A percentile compares a stretch with the other conserved stretches of the same genome.
These are phyloP conservation scores for Zygotorulaspora chibaensis DNA, from an alignment of 805 yeast genomes.

Conservation along the genomic window DNA sequence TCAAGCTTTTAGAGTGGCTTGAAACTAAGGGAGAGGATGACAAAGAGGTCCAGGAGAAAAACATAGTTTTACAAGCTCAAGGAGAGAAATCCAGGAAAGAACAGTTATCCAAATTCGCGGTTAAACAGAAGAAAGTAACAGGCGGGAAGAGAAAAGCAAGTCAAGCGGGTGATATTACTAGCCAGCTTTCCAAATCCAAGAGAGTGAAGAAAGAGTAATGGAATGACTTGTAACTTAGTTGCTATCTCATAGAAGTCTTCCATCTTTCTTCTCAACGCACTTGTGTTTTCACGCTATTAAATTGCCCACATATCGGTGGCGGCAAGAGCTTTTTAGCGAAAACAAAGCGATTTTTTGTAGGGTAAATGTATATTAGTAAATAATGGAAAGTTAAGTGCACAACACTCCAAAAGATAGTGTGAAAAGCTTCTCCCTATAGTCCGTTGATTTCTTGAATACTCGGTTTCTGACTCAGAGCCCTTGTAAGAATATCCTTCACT, in stretches of 20 bases:
- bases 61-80: slow-evolving; percentile 44
- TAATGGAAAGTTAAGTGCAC: too few relatives aligned
- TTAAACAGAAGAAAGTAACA: slow-evolving; percentile 40
- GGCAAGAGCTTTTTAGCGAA: neutral
- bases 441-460: too few relatives aligned
- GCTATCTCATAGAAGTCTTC: too few relatives aligned
- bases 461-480: too few relatives aligned
- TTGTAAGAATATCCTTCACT: too few relatives aligned
- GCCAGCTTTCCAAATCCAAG: slow-evolving; percentile 19
- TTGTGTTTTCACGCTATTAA: neutral
- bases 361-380: too few relatives aligned
- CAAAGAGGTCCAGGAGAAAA: slow-evolving; percentile 48
- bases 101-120: slow-evolving; percentile 60
- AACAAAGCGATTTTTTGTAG: too few relatives aligned
- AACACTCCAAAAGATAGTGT: too few relatives aligned
- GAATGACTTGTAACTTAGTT: neutral
- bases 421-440: too few relatives aligned
- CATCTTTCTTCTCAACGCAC: neutral
- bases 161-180: slow-evolving; percentile 16
- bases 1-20: slow-evolving; percentile 78
- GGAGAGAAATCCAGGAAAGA: slow-evolving; percentile 73
- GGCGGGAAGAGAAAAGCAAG: slow-evolving; percentile 18
- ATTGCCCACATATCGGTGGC: too few relatives aligned
- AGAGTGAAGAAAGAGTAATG: slow-evolving; percentile 7
- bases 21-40: slow-evolving; percentile 43